Conservation (phyloP, 2,329 filamentous ascomycete species). For the Nemania abortiva region DNA sequence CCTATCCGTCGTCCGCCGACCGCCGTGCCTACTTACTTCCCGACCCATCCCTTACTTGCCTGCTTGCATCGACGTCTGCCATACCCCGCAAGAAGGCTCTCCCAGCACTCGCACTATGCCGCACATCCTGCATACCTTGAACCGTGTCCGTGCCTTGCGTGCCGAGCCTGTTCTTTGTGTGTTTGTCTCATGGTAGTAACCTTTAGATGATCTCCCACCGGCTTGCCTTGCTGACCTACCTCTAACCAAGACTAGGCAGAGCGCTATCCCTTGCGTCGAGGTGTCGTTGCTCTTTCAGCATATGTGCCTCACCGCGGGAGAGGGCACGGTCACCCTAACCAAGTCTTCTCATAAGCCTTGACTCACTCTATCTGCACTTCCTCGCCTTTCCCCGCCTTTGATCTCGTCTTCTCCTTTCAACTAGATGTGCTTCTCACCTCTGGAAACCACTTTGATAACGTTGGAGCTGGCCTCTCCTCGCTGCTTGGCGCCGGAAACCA, state of each 20-base stretch:
- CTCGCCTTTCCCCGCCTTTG: neutral
- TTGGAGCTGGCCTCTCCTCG: neutral
- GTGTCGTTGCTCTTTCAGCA: neutral
- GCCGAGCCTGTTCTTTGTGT: neutral
- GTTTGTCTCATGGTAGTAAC: conserved; percentile 18
- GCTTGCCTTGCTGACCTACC: conserved; percentile 12
- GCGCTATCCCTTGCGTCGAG: neutral
- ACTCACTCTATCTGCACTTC: neutral
- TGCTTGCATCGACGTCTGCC: neutral
- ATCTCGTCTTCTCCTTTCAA: conserved; percentile 1
- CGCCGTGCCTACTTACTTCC: neutral
- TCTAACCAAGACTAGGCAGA: neutral
- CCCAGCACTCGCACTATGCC: conserved; percentile 1
- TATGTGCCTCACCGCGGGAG: conserved; percentile 12
- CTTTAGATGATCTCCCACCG: conserved; percentile 3
- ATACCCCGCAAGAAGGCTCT: neutral
- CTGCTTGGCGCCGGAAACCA: neutral
- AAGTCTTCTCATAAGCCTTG: neutral
- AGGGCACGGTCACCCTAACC: conserved; percentile 13
- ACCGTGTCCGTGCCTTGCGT: neutral
- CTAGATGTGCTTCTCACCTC: neutral
- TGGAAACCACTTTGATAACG: neutral
- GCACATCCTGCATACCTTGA: neutral
- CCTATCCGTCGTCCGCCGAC: too few relatives aligned
- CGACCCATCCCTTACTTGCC: neutral